Conservation (phyloP, 1,284 basidiomycete genomes). For the Limonomyces culmigenus region DNA sequence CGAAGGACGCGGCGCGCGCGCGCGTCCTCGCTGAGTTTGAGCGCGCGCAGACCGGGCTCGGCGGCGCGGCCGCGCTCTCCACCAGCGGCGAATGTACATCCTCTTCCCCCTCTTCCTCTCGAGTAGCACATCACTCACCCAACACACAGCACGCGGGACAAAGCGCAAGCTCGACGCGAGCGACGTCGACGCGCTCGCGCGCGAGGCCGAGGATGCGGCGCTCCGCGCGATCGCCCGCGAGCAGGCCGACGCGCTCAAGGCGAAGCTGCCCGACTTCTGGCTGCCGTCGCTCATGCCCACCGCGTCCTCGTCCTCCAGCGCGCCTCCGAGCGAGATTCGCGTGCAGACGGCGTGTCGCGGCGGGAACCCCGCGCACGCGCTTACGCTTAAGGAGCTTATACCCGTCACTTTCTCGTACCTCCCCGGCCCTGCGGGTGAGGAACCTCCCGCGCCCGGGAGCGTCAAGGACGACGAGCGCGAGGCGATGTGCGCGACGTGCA, state of each 20-base stretch:
- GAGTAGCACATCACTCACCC: neutral
- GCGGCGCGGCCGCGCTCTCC: conserved; percentile 12
- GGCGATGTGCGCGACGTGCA: conserved; percentile 80
- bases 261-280: conserved; percentile 92
- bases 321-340: conserved; percentile 61
- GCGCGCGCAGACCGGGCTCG: conserved; percentile 56
- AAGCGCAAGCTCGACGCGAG: conserved; percentile 62
- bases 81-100: conserved; percentile 2
- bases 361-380: conserved; percentile 51
- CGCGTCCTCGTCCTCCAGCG: conserved; percentile 40
- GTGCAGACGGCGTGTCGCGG: conserved; percentile 77
- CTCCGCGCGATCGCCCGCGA: conserved; percentile 69
- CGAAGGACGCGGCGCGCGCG: conserved; percentile 59
- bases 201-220: conserved; percentile 75
- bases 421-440: neutral
- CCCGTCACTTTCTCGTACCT: too few relatives aligned
- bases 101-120: neutral
- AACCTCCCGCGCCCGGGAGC: conserved; percentile 14
- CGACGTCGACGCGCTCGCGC: conserved; percentile 51
- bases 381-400: conserved; percentile 42
- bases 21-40: conserved; percentile 81
- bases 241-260: conserved; percentile 66
- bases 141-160: conserved; percentile 27
- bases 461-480: conserved; percentile 30
- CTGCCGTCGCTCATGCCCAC: conserved; percentile 78